Base-by-base conservation (phyloP, 2,329 filamentous ascomycete genomes). In the Geosmithia putterillii region DNA sequence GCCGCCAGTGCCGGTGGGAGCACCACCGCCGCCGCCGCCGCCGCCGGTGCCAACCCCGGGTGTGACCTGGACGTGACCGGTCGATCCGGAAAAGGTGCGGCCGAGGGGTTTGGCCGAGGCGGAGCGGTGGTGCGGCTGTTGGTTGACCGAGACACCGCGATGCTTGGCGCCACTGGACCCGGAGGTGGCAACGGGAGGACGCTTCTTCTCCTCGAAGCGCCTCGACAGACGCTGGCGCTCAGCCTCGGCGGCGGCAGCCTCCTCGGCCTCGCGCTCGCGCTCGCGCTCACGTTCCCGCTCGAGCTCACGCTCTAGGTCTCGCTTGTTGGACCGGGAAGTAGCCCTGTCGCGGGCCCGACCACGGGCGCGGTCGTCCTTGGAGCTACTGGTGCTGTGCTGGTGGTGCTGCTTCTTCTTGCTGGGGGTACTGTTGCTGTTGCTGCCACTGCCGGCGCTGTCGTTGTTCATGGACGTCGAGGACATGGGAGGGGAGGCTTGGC, bases 221-320 rank as follows among this genome's bases (percentile, higher is more conserved):
- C 54, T 54, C 23, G 57, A 58, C 42, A 65, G 55, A 15, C 62
- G 61, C 40, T 61, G 59, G 49, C 60, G 61, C 42, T 60, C 57
- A 23, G 52, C 55, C 43, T 52, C 50, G 43, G 54, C 18, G n/a
- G 53, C 51, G 32, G 50, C 49, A 42, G 42, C 45, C 21, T 51
- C 50, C 36, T 53, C 50, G 34, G 54, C 48, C 41, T 56, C 52
- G 38, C 48, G 50, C 20, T 51, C 49, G 21, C 53, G 51, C 21
- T 53, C 47, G 20, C 47, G 47, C 40, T 52, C 49, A 15, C 38
- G 28, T 10, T 50, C 46, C 40, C 35, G 34, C 23, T 52, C 50
- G 14, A 44, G 46, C n/a, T n/a, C n/a, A n/a, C n/a, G n/a, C n/a
- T n/a, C n/a, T n/a, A n/a, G n/a, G n/a, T n/a, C n/a, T 41, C 17